phyloP scores from a whole-genome alignment of 1,284 basidiomycete genomes.

The Schizophyllum commune region DNA sequence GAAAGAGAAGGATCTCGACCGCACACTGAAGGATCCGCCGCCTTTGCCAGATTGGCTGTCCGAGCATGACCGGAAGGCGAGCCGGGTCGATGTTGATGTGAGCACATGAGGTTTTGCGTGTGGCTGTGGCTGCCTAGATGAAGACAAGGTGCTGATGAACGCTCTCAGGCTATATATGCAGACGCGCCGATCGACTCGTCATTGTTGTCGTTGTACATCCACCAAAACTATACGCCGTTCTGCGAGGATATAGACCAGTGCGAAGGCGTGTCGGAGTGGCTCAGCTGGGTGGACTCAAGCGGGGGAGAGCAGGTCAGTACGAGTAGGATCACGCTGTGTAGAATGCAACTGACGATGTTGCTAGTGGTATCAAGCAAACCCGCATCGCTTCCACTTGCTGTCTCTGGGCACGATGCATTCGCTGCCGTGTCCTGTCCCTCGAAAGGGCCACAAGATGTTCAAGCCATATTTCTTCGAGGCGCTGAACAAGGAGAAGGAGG shows the following conservation, averaged over 20 bases:
- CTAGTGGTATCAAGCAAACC: constrained; percentile 72
- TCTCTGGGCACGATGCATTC: constrained; percentile 74
- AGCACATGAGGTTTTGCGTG: too few relatives aligned
- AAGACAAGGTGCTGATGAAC: too few relatives aligned
- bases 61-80: constrained; percentile 59
- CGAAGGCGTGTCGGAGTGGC: constrained; percentile 61
- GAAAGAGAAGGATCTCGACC: constrained; percentile 50
- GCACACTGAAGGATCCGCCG: constrained; percentile 39
- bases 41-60: constrained; percentile 48
- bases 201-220: constrained; percentile 83
- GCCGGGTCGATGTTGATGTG: constrained; percentile 79
- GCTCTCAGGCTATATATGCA: constrained; percentile 59
- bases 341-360: neutral
- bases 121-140: too few relatives aligned
- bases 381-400: constrained; percentile 80
- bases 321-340: neutral
- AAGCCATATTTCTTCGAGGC: constrained; percentile 70
- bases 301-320: constrained; percentile 64
- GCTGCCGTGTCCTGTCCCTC: constrained; percentile 79
- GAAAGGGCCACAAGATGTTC: constrained; percentile 70
- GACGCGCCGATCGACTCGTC: constrained; percentile 90
- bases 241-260: constrained; percentile 76
- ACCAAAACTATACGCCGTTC: constrained; percentile 89
- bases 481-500: constrained; percentile 45
- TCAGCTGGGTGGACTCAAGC: constrained; percentile 78